These are phyloP conservation scores for Hymenoscyphus occultus DNA, from an alignment of 2,329 filamentous ascomycete species.

Conservation along the genomic window DNA sequence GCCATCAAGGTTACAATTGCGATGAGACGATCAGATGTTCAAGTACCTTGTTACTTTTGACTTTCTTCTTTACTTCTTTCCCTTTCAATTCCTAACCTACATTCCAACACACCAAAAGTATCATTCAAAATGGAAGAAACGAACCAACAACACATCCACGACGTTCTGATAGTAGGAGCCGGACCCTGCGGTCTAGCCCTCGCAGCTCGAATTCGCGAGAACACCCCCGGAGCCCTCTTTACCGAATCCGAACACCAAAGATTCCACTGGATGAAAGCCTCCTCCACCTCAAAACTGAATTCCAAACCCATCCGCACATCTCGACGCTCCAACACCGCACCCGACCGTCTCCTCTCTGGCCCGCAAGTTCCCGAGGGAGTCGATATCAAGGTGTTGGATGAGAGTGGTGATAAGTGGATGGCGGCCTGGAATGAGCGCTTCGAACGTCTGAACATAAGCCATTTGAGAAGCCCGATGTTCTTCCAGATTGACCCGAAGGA, in stretches of 20 bases:
- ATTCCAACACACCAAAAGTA: not conserved
- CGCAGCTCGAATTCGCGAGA: conserved; percentile 68
- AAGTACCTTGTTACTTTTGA: not conserved
- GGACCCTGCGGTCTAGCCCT: conserved; percentile 74
- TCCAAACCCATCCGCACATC: conserved; percentile 31
- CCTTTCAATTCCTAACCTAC: not conserved
- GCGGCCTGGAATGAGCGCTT: conserved; percentile 69
- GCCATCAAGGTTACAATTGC: not conserved
- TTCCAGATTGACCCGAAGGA: conserved; percentile 78
- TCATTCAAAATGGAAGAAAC: conserved; percentile 10
- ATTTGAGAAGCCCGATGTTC: conserved; percentile 77
- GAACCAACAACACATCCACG: conserved; percentile 44
- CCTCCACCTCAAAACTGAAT: conserved; percentile 52
- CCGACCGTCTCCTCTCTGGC: conserved; percentile 31
- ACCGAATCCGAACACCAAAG: conserved; percentile 79
- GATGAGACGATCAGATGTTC: not conserved
- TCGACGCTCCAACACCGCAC: conserved; percentile 38
- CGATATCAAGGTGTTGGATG: conserved; percentile 64
- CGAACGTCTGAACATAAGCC: conserved; percentile 63
- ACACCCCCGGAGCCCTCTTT: conserved; percentile 73
- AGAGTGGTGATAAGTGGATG: conserved; percentile 63
- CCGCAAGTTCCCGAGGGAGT: conserved; percentile 20
- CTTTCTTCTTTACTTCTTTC: not conserved
- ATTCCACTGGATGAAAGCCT: conserved; percentile 67
- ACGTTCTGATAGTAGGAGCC: conserved; percentile 62